Percentiles rank a stretch among this genome's conserved stretches.
Conservation (phyloP, 129 eudicot species). For the Pulicaria dysenterica region DNA sequence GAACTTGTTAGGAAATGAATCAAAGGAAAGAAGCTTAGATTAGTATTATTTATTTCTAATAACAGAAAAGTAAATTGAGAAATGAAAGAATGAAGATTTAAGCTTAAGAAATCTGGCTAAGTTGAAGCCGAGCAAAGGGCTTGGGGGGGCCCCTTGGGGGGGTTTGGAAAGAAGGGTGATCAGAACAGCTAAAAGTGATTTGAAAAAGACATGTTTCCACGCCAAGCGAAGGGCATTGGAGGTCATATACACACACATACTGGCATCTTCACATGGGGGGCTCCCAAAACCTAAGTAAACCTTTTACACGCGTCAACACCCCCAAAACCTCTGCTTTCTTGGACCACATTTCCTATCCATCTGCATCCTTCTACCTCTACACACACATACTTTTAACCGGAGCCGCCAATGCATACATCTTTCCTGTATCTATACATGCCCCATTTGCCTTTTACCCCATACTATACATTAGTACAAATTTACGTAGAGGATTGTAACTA, state of each 20-base stretch:
- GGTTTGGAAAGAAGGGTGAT: conserved; percentile 15
- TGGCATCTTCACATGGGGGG: conserved; percentile 54
- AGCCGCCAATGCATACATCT: conserved; percentile 41
- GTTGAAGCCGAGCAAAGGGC: neutral
- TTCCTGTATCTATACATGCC: conserved; percentile 21
- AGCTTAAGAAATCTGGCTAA: neutral
- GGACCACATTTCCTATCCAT: conserved; percentile 51
- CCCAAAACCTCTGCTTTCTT: conserved; percentile 22
- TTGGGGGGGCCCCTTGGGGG: too few relatives aligned
- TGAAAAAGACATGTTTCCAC: conserved; percentile 34
- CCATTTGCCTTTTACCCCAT: conserved; percentile 11
- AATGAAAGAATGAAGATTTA: too few relatives aligned
- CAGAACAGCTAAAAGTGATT: conserved; percentile 4
- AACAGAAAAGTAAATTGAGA: too few relatives aligned
- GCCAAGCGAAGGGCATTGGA: neutral
- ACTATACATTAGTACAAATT: neutral
- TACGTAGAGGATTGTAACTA: conserved; percentile 1
- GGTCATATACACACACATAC: neutral
- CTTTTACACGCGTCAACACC: conserved; percentile 47
- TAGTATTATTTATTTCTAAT: too few relatives aligned
- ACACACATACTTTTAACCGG: neutral
- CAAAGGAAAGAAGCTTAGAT: too few relatives aligned
- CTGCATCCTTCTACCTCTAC: conserved; percentile 38
- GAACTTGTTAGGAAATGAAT: too few relatives aligned
- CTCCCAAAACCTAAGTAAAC: conserved; percentile 18